Evolutionary conservation across 2,329 filamentous ascomycete genomes (phyloP).

Genomic region (Pseudocercospora macadamiae): DNA sequence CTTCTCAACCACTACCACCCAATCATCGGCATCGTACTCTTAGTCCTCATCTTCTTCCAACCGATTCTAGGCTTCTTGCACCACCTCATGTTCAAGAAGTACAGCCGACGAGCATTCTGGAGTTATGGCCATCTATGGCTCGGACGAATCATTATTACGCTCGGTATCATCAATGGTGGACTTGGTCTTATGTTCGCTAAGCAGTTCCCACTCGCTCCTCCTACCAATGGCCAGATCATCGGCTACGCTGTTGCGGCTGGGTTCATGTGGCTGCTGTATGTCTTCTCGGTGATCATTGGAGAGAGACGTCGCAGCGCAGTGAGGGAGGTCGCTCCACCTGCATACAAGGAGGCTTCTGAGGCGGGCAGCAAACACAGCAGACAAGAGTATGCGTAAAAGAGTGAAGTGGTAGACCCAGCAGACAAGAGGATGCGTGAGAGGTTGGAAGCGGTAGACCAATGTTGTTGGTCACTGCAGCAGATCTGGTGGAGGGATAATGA

Average conservation of each 20-base stretch:
- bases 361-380: slow-evolving; percentile 16
- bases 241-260: slow-evolving; percentile 56
- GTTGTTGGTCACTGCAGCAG: too few species aligned
- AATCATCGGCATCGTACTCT: slow-evolving; percentile 57
- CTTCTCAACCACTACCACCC: slow-evolving; percentile 49
- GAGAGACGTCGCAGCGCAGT: slow-evolving; percentile 20
- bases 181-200: slow-evolving; percentile 55
- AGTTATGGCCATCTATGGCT: slow-evolving; percentile 59
- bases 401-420: not conserved
- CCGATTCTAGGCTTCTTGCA: slow-evolving; percentile 57
- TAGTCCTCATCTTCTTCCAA: slow-evolving; percentile 58
- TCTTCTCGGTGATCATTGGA: slow-evolving; percentile 33
- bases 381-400: slow-evolving; percentile 11
- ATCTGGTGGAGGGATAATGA: too few species aligned
- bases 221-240: slow-evolving; percentile 44
- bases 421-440: too few species aligned
- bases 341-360: slow-evolving; percentile 16
- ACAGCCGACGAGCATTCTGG: slow-evolving; percentile 49
- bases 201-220: slow-evolving; percentile 36
- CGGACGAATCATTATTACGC: slow-evolving; percentile 53
- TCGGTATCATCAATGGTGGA: slow-evolving; percentile 62
- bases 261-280: slow-evolving; percentile 50
- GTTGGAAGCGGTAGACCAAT: too few species aligned
- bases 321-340: slow-evolving; percentile 6
- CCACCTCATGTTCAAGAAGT: slow-evolving; percentile 56